Base-by-base conservation (phyloP, 2,329 filamentous ascomycete genomes). In the Microdochium paspali region DNA sequence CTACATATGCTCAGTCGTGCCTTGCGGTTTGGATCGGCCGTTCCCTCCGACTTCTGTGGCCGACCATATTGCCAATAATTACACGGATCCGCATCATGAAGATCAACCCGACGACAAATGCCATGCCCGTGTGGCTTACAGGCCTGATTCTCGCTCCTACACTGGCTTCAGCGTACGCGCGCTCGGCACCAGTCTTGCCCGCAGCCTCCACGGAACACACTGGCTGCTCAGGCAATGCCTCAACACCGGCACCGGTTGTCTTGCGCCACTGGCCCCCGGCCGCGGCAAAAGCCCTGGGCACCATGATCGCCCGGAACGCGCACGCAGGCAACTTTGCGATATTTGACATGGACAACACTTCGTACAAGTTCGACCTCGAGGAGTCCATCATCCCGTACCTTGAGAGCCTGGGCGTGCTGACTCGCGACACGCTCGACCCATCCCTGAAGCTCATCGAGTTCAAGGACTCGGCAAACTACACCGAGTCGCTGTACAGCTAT, bases 281-380 rank as follows among this genome's bases (percentile, higher is more conserved):
- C 6, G 66, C 66, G 0, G 67, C 66, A 4, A 55, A 54, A 23
- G 56, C 60, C 2, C 58, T 69, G 44, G 57, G 65, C 47, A 53
- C 52, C 28, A 67, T 69, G 66, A 69, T 69, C 47, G 53, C 56
- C 1, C 54, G 54, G 46, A 68, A 69, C 47, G 64, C 65, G 21
- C 57, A 68, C 57, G 52, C 58, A 43, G 63, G 63, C 23, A 59
- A 60, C 46, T 69, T 66, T 42, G 66, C 67, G 12, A 60, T 66
- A 23, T 69, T 69, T 43, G 66, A 71, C 57, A 70, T 71, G 68
- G 69, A 71, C 59, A 71, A 71, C 56, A 71, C 69, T 2, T 65
- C 62, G 51, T 71, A 65, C 31, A 61, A 60, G 44, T 69, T 58
- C 45, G 69, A 71, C 46, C 52, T 71, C 10, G 67, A 71, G 47